These are phyloP conservation scores for Vigna nakashimae DNA, from an alignment of 306 rosid genomes.

Conservation along the genomic window DNA sequence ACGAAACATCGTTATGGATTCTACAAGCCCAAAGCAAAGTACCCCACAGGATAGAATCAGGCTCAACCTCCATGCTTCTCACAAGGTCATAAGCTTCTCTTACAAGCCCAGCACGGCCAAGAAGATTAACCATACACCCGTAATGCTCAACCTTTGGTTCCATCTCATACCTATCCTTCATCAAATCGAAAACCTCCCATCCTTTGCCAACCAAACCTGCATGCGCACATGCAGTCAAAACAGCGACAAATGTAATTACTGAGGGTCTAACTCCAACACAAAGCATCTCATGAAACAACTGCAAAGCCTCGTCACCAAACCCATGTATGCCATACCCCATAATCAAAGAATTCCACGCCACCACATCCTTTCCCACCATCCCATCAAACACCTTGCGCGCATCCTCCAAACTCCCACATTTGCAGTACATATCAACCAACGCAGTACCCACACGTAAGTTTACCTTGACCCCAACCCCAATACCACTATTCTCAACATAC, in stretches of 20 bases:
- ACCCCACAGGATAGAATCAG: conserved; percentile 85
- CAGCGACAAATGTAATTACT: conserved; percentile 68
- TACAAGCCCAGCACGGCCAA: conserved; percentile 75
- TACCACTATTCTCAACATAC: conserved; percentile 52
- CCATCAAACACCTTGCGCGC: conserved; percentile 65
- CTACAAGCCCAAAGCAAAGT: conserved; percentile 84
- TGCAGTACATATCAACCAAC: conserved; percentile 80
- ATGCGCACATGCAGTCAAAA: conserved; percentile 76
- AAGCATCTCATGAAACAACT: conserved; percentile 67
- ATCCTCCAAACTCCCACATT: conserved; percentile 77
- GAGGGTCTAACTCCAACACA: conserved; percentile 56
- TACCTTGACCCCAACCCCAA: conserved; percentile 44
- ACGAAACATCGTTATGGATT: conserved; percentile 61
- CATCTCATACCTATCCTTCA: conserved; percentile 60
- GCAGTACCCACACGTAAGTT: conserved; percentile 73
- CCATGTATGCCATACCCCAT: conserved; percentile 81
- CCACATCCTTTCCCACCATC: conserved; percentile 61
- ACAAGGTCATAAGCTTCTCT: conserved; percentile 77
- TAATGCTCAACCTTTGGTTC: conserved; percentile 78
- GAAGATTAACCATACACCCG: conserved; percentile 85
- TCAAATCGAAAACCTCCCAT: conserved; percentile 57
- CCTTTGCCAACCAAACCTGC: conserved; percentile 74
- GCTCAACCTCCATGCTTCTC: conserved; percentile 63
- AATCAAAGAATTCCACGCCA: conserved; percentile 86
- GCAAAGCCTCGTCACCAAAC: conserved; percentile 63